Evolutionary conservation across 164 flowering plant species (phyloP), one percentile per base, ranked within the genome.

Genomic region (Dillenia turbinata): DNA sequence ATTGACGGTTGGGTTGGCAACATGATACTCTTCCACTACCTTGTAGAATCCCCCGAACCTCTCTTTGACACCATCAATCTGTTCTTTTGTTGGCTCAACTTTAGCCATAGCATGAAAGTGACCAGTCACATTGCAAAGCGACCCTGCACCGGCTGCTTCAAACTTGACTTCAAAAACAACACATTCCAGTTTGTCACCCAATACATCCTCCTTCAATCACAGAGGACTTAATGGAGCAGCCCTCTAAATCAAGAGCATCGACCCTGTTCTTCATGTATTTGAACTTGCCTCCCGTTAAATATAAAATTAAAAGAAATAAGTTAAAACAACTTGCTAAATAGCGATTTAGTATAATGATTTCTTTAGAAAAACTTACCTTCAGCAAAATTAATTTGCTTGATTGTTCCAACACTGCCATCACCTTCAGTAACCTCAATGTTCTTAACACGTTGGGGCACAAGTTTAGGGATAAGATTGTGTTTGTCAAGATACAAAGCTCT

Each of bases 401-500:
- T 69, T 69, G 57, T 69, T 51, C 81, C 81, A 10, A 63, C 62
- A 1, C 69, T 74, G 17, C 81, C 81, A 52, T 74, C 70, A 2
- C 81, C 81, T 9, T 71, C 63, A 8, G 69, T 17, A 0, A 67
- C 9, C 1, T 69, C 66, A 5, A 70, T 44, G 16, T 62, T 70
- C 13, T 53, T 44, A 3, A 75, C 65, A 13, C 43, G 45, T 9
- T 63, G 69, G 0, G 73, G 74, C 54, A 75, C 48, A 50, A 78
- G 63, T 60, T 69, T 75, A 5, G 78, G 81, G 33, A 75, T 48
- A 12, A 78, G 54, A 10, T 53, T 69, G 40, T 65, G 55, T 7
- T 70, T 57, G 26, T 78, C 82, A 0, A 73, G 33, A 24, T 75
- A 59, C 22, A 78, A 48, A n/a, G 77, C 82, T 33, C 49, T 62